Evolutionary conservation across 345 rosid species (phyloP).

Genomic region (Trapa incisa): DNA sequence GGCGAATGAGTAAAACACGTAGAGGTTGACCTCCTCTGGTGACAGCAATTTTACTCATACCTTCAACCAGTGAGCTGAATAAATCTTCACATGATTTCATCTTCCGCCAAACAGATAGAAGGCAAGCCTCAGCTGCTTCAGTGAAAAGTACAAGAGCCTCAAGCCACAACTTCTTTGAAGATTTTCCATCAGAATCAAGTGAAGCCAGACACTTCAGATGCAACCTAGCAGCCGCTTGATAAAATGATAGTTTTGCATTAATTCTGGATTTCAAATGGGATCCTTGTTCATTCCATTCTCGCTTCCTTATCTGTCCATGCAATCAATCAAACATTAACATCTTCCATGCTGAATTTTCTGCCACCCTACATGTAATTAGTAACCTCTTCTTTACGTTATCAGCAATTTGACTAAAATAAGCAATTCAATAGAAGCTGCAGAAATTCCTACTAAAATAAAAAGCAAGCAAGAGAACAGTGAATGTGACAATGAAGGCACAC

Average conservation of each 20-base stretch:
- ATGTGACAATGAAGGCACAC: too few species aligned
- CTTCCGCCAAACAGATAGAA: slow-evolving; percentile 89
- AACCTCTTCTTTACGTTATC: too few species aligned
- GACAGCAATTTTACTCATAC: slow-evolving; percentile 74
- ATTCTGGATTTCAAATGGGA: slow-evolving; percentile 66
- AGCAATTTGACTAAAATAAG: too few species aligned
- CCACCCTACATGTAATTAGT: neutral
- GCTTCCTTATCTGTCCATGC: slow-evolving; percentile 68
- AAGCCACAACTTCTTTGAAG: slow-evolving; percentile 70
- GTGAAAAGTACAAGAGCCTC: slow-evolving; percentile 73
- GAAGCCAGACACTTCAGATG: slow-evolving; percentile 59
- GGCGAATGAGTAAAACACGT: slow-evolving; percentile 89
- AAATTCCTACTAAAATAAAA: too few species aligned
- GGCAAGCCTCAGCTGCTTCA: slow-evolving; percentile 91
- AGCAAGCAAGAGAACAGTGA: too few species aligned
- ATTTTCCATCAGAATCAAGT: slow-evolving; percentile 76
- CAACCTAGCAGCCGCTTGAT: slow-evolving; percentile 75
- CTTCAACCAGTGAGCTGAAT: slow-evolving; percentile 67
- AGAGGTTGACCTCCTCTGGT: slow-evolving; percentile 89
- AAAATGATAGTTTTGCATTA: slow-evolving; percentile 67
- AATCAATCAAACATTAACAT: slow-evolving; percentile 4
- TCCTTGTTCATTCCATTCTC: slow-evolving; percentile 92
- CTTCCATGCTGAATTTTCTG: neutral
- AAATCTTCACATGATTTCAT: slow-evolving; percentile 84
- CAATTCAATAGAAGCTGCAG: too few species aligned